These are phyloP conservation scores for Cantharellus cinnabarinus DNA, from an alignment of 768 basidiomycete species.

Conservation along the genomic window DNA sequence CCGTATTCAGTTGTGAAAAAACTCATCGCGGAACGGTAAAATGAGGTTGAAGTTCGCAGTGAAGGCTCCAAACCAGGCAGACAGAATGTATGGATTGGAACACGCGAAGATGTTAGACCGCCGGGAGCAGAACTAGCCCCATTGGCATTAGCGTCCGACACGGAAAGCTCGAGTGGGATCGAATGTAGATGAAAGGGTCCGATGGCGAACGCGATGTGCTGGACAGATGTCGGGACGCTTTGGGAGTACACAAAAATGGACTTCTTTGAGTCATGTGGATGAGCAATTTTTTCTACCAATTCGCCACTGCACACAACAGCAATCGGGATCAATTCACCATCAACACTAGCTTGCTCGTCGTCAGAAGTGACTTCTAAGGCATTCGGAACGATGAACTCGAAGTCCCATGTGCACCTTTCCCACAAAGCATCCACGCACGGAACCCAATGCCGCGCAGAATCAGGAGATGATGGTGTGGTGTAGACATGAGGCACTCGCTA, in stretches of 20 bases:
- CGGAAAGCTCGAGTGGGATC: constrained; percentile 17
- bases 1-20: constrained; percentile 85
- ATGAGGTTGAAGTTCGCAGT: constrained; percentile 46
- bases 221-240: constrained; percentile 71
- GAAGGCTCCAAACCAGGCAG: constrained; percentile 69
- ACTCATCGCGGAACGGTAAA: constrained; percentile 74
- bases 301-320: constrained; percentile 90
- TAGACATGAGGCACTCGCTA: constrained; percentile 88
- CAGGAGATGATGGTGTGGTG: constrained; percentile 69
- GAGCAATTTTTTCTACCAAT: constrained; percentile 82
- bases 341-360: constrained; percentile 19
- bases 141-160: constrained; percentile 17
- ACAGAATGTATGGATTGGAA: constrained; percentile 71
- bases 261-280: constrained; percentile 84
- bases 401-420: constrained; percentile 97
- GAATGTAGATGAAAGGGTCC: constrained; percentile 76
- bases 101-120: constrained; percentile 31
- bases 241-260: constrained; percentile 88
- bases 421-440: constrained; percentile 87
- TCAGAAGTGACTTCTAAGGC: constrained; percentile 38
- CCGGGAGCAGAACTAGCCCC: constrained; percentile 27
- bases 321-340: constrained; percentile 45
- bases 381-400: constrained; percentile 84
- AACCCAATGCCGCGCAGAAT: constrained; percentile 95
- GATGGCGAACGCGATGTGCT: constrained; percentile 89